Evolutionary conservation across 495 filamentous ascomycete genomes (phyloP).

Genomic region (Podospora tetraspora): DNA sequence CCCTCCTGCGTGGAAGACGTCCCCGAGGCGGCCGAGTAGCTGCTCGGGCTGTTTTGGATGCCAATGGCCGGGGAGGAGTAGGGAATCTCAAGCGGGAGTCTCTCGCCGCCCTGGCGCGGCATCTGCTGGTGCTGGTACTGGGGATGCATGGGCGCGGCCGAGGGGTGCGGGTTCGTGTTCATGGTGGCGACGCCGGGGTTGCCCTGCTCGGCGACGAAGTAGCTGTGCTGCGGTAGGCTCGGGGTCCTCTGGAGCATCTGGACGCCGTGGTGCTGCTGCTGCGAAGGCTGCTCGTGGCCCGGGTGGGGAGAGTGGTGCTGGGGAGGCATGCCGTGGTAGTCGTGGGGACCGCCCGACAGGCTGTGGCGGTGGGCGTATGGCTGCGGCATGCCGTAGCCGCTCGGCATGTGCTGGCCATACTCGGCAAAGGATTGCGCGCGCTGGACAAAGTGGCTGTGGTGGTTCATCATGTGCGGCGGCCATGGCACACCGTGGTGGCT

Average conservation of each 20-base stretch:
- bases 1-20: conserved; percentile 40
- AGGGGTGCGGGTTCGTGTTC: conserved; percentile 41
- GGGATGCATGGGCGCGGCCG: conserved; percentile 20
- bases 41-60: conserved; percentile 46
- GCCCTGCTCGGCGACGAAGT: conserved; percentile 47
- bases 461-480: conserved; percentile 28
- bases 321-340: conserved; percentile 31
- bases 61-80: conserved; percentile 35
- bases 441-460: conserved; percentile 33
- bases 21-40: conserved; percentile 43
- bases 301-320: conserved; percentile 11
- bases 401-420: conserved; percentile 39
- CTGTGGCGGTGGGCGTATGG: conserved; percentile 42
- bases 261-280: conserved; percentile 30
- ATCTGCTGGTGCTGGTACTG: conserved; percentile 46
- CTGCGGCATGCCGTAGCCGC: conserved; percentile 35
- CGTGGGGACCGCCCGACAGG: conserved; percentile 33
- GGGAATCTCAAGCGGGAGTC: conserved; percentile 39
- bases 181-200: conserved; percentile 50
- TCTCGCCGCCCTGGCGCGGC: conserved; percentile 39
- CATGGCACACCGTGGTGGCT: conserved; percentile 34
- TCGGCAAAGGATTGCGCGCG: conserved; percentile 41
- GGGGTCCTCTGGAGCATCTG: conserved; percentile 37
- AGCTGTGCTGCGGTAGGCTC: conserved; percentile 40
- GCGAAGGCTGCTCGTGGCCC: conserved; percentile 22